phyloP scores from a whole-genome alignment of 208 protist species.

The Acanthamoeba royreba region DNA sequence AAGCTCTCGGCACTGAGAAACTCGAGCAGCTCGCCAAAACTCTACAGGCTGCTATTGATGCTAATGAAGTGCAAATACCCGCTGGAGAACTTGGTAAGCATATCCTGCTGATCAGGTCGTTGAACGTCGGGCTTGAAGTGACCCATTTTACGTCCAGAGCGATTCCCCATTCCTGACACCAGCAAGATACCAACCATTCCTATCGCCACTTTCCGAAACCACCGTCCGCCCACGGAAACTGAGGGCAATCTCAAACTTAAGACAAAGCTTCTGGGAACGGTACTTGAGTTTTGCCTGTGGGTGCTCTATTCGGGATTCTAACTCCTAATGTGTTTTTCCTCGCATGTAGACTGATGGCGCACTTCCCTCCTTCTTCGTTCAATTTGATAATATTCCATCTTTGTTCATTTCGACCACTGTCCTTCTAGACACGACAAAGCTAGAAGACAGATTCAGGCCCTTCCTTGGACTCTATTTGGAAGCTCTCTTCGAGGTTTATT shows the following conservation, averaged over 20 bases:
- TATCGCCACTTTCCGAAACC: slow-evolving; percentile 35
- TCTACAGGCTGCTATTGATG: not conserved
- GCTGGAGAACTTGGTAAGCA: not conserved
- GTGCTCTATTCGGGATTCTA: too few relatives aligned
- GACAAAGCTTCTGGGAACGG: not conserved
- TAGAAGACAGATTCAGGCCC: not conserved
- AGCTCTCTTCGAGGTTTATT: not conserved
- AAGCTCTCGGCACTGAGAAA: slow-evolving; percentile 28
- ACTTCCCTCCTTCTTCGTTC: slow-evolving; percentile 10
- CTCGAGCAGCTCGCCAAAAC: slow-evolving; percentile 6
- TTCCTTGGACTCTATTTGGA: not conserved
- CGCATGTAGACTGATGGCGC: not conserved
- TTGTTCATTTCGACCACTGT: not conserved
- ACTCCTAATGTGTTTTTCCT: not conserved
- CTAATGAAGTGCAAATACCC: slow-evolving; percentile 30
- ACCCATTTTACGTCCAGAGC: not conserved
- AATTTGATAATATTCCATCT: slow-evolving; percentile 37
- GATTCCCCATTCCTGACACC: slow-evolving; percentile 42
- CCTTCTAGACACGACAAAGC: not conserved
- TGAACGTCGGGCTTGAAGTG: not conserved
- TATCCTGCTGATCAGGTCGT: not conserved
- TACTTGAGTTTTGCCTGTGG: too few relatives aligned
- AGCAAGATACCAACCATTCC: slow-evolving; percentile 50
- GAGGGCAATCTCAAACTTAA: not conserved
- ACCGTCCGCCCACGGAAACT: not conserved